Evolutionary conservation across 768 basidiomycete genomes (phyloP), one percentile per base, ranked within the genome.

Genomic region (Psilocybe cubensis): DNA sequence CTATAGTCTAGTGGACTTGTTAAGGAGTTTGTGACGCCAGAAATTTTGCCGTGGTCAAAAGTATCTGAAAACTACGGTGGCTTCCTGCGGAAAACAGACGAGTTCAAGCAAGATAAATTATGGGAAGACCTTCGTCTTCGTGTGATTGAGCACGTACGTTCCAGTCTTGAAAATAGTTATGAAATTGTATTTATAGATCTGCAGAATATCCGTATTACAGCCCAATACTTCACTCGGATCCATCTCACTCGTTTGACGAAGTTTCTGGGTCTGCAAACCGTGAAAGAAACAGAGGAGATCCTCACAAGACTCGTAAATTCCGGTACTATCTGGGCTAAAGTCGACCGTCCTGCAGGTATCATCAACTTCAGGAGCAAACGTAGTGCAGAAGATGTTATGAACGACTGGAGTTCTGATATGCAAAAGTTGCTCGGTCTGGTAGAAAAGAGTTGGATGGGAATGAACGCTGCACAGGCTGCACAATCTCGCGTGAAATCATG

Each of bases 381-480:
- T 63, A 87, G 81, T 53, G 84, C 92, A 1, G 96, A 98, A 68
- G 94, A 97, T 66, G 89, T 94, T 4, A 89, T 99, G 88, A 98
- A 98, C 68, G 93, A 94, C 60, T 99, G 97, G 96, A 96, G 94
- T 73, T 91, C 88, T 20, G 96, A 98, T 68, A 94, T 99, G 84
- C 91, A 89, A 66, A 94, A 91, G 75, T 76, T 99, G 67, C 79
- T 99, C 58, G 84, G 90, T 17, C 74, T 97, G 40, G 92, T 95
- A 12, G 97, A 99, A 77, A 98, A 98, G 84, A 94, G 94, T n/a
- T 97, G 96, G 92, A 94, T 94, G 92, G 90, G 89, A 33, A 88
- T 94, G 83, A 94, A 94, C 63, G 92, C 92, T 29, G 92, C 92
- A 10, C 84, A 91, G 69, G 92, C 92, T 45, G 92, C 92, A 20